A percentile compares a stretch with the other conserved stretches of the same genome.
Conservation (phyloP, 2,329 filamentous ascomycete genomes). For the Fusarium nanum region DNA sequence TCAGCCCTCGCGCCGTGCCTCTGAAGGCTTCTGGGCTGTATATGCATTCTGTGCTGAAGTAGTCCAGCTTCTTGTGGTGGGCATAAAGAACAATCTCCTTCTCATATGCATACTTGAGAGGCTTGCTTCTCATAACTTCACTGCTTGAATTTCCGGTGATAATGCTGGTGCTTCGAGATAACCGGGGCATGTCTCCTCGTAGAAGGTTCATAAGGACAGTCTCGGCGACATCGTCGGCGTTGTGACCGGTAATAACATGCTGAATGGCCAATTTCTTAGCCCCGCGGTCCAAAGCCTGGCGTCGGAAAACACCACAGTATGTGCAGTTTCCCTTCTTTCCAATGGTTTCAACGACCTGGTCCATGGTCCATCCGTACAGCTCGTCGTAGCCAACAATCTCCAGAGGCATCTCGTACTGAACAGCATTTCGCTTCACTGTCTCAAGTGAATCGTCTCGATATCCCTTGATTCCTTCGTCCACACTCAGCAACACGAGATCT, state of each 20-base stretch:
- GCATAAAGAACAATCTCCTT: slow-evolving; percentile 99
- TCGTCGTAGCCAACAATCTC: slow-evolving; percentile 94
- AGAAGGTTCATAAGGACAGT: slow-evolving; percentile 98
- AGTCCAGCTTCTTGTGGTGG: slow-evolving; percentile 95
- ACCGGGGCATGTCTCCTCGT: slow-evolving; percentile 85
- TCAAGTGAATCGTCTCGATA: slow-evolving; percentile 96
- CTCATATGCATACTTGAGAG: slow-evolving; percentile 97
- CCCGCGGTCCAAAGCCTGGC: slow-evolving; percentile 93
- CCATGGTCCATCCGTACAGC: slow-evolving; percentile 99
- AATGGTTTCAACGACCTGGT: slow-evolving; percentile 94
- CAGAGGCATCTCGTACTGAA: slow-evolving; percentile 90
- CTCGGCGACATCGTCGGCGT: slow-evolving; percentile 96
- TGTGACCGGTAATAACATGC: slow-evolving; percentile 97
- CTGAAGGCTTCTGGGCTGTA: slow-evolving; percentile 98
- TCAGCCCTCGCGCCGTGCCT: slow-evolving; percentile 88
- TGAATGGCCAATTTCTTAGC: slow-evolving; percentile 87
- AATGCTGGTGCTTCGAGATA: slow-evolving; percentile 91
- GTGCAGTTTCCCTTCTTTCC: slow-evolving; percentile 99
- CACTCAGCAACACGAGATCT: slow-evolving; percentile 86
- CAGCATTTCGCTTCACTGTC: slow-evolving; percentile 93
- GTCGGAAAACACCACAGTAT: slow-evolving; percentile 95
- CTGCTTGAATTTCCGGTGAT: slow-evolving; percentile 81
- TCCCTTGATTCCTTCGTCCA: slow-evolving; percentile 97
- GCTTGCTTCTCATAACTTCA: slow-evolving; percentile 95
- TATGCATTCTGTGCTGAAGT: slow-evolving; percentile 98